These are phyloP conservation scores for Carallia pectinifolia DNA, from an alignment of 345 rosid genomes.

Conservation along the genomic window DNA sequence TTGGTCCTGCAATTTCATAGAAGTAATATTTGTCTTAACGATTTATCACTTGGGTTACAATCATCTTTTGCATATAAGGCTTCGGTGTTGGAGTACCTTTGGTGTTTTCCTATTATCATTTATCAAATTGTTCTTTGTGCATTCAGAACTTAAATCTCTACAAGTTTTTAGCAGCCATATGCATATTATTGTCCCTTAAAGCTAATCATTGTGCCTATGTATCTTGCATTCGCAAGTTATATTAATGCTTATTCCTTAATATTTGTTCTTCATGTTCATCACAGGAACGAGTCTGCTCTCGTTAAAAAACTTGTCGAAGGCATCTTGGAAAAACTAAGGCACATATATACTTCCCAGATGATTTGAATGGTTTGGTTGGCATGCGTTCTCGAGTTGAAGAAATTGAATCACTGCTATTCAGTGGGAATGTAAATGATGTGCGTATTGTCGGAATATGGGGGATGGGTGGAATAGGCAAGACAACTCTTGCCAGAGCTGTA, in stretches of 20 bases:
- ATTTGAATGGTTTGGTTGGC: constrained; percentile 5
- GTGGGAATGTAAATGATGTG: not conserved
- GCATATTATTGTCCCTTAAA: too few relatives aligned
- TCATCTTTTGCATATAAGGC: too few relatives aligned
- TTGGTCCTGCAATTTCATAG: too few relatives aligned
- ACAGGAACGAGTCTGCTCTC: constrained; percentile 9
- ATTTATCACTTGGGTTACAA: too few relatives aligned
- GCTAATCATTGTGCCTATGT: too few relatives aligned
- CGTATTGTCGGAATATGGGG: constrained; percentile 20
- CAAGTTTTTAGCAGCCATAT: too few relatives aligned
- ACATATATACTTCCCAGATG: not conserved
- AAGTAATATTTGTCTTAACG: too few relatives aligned
- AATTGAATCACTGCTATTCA: not conserved
- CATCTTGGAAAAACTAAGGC: not conserved
- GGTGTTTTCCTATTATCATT: too few relatives aligned
- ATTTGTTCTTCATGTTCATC: not conserved
- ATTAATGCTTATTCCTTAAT: too few relatives aligned
- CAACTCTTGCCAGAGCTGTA: constrained; percentile 22
- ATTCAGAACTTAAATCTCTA: too few relatives aligned
- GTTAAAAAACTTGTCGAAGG: constrained; percentile 1
- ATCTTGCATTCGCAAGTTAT: not conserved
- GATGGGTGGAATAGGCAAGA: constrained; percentile 26
- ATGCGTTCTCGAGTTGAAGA: not conserved
- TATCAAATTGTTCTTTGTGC: too few relatives aligned
- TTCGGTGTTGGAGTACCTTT: too few relatives aligned